These are phyloP conservation scores for Podila clonocystis DNA, from an alignment of 192 early-diverging fungal genomes.

Conservation along the genomic window DNA sequence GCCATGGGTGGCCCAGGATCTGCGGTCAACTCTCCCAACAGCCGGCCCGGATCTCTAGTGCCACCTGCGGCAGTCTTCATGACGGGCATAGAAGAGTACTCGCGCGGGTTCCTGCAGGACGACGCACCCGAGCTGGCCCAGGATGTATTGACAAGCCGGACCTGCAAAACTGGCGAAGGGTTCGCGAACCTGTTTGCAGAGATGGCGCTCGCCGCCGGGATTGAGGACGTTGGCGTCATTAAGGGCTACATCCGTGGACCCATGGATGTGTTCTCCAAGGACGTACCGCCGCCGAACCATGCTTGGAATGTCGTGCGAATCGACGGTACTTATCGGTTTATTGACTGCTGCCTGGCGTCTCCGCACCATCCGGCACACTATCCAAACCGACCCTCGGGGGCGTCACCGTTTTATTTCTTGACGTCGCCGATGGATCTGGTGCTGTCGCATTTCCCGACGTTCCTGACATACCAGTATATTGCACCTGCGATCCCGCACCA, in stretches of 20 bases:
- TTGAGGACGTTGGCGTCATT: slow-evolving; percentile 55
- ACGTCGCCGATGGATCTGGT: slow-evolving; percentile 44
- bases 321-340: slow-evolving; percentile 61
- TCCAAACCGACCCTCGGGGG: slow-evolving; percentile 21
- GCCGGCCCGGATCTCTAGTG: neutral
- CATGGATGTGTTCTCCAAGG: slow-evolving; percentile 48
- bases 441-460: slow-evolving; percentile 44
- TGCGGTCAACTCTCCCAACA: slow-evolving; percentile 3
- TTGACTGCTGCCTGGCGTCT: slow-evolving; percentile 65
- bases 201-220: slow-evolving; percentile 62
- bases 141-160: slow-evolving; percentile 48
- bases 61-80: slow-evolving; percentile 19
- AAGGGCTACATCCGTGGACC: slow-evolving; percentile 58
- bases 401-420: slow-evolving; percentile 50
- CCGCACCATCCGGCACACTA: slow-evolving; percentile 54
- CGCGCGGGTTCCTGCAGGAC: slow-evolving; percentile 37
- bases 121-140: slow-evolving; percentile 54
- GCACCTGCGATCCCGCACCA: slow-evolving; percentile 43
- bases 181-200: slow-evolving; percentile 63
- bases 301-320: slow-evolving; percentile 55
- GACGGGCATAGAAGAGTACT: slow-evolving; percentile 31
- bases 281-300: slow-evolving; percentile 32
- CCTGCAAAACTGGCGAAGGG: slow-evolving; percentile 56
- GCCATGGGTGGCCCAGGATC: neutral
- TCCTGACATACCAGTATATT: slow-evolving; percentile 53